Evolutionary conservation across 176 grass and related monocot genomes (phyloP), one percentile per base, ranked within the genome.

Genomic region (Elaeis guineensis): DNA sequence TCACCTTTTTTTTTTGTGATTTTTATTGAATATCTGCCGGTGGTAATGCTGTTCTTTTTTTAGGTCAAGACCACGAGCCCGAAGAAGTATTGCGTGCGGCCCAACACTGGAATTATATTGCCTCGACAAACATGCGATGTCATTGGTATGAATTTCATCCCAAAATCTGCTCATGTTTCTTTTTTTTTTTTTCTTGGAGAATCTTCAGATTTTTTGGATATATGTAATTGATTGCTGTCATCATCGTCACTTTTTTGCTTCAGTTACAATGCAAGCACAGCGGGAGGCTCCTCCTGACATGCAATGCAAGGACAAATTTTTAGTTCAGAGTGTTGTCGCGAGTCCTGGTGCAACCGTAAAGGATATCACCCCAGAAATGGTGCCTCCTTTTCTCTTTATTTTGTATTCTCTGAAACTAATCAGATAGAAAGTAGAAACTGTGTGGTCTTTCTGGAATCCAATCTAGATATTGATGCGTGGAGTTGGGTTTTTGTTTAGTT

Each of bases 61-160:
- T 67, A 94, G 89, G 84, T 94, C 39, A 94, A 93, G 79, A 94
- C 89, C 50, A 94, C 89, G 7, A 94, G 78, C 65, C 89, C 80
- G 55, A 88, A 70, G 67, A 94, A 85, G 63, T 94, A 94, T 53
- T 88, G 72, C 0, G 89, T 94, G 69, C 75, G 80, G 22, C 84
- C 84, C 35, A 94, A 94, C 57, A 72, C 74, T 39, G 83, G 84
- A 21, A 85, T 88, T 59, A 60, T 94, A 26, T 59, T 57, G 23
- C 89, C 89, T 21, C 70, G 70, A 66, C 84, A 84, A 44, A 85
- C 80, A 48, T 88, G 80, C 21, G 84, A 88, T 79, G 75, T 94
- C 21, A 59, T 88, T 70, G 89, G 89, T 94, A 69, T 55, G 80
- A 62, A 56, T 12, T 50, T 72, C 22, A 4, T 51, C 9, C 6